phyloP scores from a whole-genome alignment of 2,329 filamentous ascomycete genomes.

The Fusarium multiceps region DNA sequence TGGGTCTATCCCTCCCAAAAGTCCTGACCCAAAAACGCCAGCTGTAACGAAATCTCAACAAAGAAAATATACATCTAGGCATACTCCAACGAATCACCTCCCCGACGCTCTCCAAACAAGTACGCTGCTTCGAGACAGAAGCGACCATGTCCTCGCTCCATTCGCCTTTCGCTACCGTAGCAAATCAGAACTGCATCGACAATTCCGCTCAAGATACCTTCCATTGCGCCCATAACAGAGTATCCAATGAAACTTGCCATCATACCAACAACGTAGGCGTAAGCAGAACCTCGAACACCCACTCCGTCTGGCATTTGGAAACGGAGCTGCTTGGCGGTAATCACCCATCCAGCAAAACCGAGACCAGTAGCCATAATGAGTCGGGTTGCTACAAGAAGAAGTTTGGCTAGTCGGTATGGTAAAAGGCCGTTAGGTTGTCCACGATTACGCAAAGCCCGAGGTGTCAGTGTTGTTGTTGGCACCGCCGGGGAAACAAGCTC shows the following conservation, averaged over 20 bases:
- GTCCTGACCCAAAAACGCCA: constrained; percentile 28
- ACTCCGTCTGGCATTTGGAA: constrained; percentile 66
- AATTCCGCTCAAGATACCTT: constrained; percentile 86
- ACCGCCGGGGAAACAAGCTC: constrained; percentile 79
- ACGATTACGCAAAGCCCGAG: constrained; percentile 60
- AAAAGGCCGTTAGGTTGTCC: constrained; percentile 69
- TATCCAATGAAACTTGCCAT: constrained; percentile 96
- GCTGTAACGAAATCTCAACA: constrained; percentile 20
- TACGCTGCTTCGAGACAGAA: constrained; percentile 94
- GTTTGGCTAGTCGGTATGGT: constrained; percentile 89
- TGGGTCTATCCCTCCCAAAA: constrained; percentile 34
- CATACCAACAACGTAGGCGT: constrained; percentile 93
- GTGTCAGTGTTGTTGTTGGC: constrained; percentile 78
- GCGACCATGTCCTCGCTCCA: constrained; percentile 73
- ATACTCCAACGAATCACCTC: constrained; percentile 46
- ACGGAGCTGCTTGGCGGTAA: constrained; percentile 82
- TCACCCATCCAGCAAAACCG: constrained; percentile 96
- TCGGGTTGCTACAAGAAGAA: constrained; percentile 89
- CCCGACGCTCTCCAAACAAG: constrained; percentile 78
- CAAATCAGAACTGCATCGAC: constrained; percentile 91
- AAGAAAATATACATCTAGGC: constrained; percentile 34
- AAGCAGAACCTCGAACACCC: constrained; percentile 80
- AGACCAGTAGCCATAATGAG: constrained; percentile 91
- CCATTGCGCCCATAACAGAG: constrained; percentile 90
- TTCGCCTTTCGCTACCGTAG: constrained; percentile 88